Evolutionary conservation across 2,329 filamentous ascomycete species (phyloP), one percentile per base, ranked within the genome.

Genomic region (Trichothecium sympodiale): DNA sequence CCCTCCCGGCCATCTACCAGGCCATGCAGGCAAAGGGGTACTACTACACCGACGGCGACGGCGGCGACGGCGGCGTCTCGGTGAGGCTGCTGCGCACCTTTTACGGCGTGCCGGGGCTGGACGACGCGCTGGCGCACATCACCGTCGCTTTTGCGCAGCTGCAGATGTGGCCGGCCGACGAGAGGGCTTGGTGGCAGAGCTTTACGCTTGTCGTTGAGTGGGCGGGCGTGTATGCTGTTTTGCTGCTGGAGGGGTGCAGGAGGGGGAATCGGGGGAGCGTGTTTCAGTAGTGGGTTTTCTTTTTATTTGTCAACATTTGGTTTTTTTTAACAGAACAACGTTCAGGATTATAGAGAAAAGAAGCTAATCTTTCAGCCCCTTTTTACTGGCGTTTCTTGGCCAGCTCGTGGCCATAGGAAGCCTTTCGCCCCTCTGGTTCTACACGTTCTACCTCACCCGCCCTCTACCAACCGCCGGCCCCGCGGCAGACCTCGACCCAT

Each of bases 181-280:
- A 37, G 1, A 17, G 25, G 8, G 41, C 45, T 0, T 55, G 53
- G 14, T 54, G 50, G 46, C 50, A 54, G 13, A 42, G 44, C 3
- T 25, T 54, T 5, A 39, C 51, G 9, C 53, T 55, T 13, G 31
- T 55, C 6, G 44, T 44, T 1, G 52, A 55, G 3, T 50, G 42
- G 34, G 46, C 41, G 17, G 44, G 46, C 7, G 34, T 55, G 36
- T 53, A 49, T 31, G 44, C 46, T 18, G 42, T 55, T 12, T 15
- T 52, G 4, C 23, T 50, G 33, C 28, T 51, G 0, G 52, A 55
- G 38, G 42, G 42, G 5, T 43, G 41, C 17, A 38, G 52, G 3
- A 36, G 20, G 1, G 39, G 34, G 0, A 46, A 53, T 14, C 35
- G 14, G 0, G 38, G 39, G 14, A 41, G 39, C 3, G 9, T 48